Conservation (phyloP, 495 filamentous ascomycete genomes). For the Daldinia decipiens region DNA sequence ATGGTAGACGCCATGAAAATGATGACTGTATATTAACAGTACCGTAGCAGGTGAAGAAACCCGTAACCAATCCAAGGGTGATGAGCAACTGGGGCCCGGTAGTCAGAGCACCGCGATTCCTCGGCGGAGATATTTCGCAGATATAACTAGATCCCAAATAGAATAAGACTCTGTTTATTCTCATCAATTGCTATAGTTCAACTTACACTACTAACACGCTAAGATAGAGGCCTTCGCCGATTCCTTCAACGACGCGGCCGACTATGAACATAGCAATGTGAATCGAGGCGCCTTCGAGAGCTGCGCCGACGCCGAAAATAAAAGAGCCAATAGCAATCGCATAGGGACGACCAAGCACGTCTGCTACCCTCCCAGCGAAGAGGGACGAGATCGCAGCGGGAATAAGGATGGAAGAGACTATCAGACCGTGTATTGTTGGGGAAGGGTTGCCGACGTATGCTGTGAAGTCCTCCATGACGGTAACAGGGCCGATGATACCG, state of each 20-base stretch:
- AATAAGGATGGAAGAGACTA: constrained; percentile 73
- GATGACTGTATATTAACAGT: background rate
- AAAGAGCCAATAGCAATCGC: background rate
- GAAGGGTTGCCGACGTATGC: constrained; percentile 63
- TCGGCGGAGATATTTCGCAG: background rate
- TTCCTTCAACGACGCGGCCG: background rate
- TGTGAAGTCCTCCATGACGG: constrained; percentile 68
- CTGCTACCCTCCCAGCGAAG: constrained; percentile 55
- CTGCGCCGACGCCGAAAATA: background rate
- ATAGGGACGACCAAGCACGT: background rate
- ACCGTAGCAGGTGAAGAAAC: constrained; percentile 1
- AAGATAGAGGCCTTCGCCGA: background rate
- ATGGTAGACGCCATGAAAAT: background rate
- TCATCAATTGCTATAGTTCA: background rate
- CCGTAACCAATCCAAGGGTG: background rate
- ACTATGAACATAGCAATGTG: background rate
- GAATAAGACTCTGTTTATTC: background rate
- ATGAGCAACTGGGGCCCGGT: background rate
- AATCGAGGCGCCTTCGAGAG: background rate
- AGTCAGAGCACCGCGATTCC: background rate
- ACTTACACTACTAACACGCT: background rate
- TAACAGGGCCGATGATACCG: constrained; percentile 72
- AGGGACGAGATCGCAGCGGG: constrained; percentile 70
- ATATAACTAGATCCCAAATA: background rate
- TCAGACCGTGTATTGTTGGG: constrained; percentile 68